These are phyloP conservation scores for Cerrena zonata DNA, from an alignment of 1,284 basidiomycete species.

Conservation along the genomic window DNA sequence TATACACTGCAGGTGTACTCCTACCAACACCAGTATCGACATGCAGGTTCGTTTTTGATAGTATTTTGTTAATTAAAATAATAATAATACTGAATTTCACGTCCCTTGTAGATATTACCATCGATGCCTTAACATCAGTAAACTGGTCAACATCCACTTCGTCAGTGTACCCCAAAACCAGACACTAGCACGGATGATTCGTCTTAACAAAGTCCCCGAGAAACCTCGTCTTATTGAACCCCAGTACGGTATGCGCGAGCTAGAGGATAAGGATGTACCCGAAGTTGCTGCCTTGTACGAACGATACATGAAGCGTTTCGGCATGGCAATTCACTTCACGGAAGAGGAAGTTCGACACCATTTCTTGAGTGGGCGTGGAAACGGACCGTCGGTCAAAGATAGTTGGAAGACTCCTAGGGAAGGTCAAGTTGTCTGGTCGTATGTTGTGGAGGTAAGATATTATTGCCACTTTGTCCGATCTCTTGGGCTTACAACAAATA, in stretches of 20 bases:
- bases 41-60: constrained; percentile 60
- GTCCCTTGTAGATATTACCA: constrained; percentile 73
- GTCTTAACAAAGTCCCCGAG: constrained; percentile 62
- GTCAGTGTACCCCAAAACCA: constrained; percentile 78
- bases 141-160: constrained; percentile 89
- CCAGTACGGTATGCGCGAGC: constrained; percentile 72
- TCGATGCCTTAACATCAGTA: constrained; percentile 85
- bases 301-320: constrained; percentile 82
- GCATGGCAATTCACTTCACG: constrained; percentile 74
- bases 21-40: constrained; percentile 86
- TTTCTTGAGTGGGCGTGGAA: constrained; percentile 80
- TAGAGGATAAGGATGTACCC: constrained; percentile 75
- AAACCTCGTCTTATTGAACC: constrained; percentile 37
- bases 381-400: constrained; percentile 35
- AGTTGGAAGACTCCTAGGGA: constrained; percentile 47
- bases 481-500: neutral
- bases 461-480: neutral
- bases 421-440: constrained; percentile 91
- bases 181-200: constrained; percentile 83
- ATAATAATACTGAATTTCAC: neutral
- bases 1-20: constrained; percentile 90
- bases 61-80: constrained; percentile 6
- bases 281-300: constrained; percentile 72
- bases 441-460: constrained; percentile 82
- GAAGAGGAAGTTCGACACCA: constrained; percentile 84